A percentile compares a stretch with the other conserved stretches of the same genome.
phyloP scores from a whole-genome alignment of 148 eudicot species.

The Rheum nobile region DNA sequence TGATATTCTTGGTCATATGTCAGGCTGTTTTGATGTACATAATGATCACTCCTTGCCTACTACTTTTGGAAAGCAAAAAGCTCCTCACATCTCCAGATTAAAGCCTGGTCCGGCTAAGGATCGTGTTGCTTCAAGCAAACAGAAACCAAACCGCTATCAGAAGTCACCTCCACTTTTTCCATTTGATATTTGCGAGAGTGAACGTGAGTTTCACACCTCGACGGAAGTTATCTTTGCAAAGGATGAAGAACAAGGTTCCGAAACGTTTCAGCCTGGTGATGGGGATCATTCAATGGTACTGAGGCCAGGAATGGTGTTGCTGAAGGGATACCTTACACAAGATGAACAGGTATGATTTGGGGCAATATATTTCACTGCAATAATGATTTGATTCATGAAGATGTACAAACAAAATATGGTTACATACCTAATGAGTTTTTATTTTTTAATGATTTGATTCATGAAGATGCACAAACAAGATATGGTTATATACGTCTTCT shows the following conservation, averaged over 20 bases:
- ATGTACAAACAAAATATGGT: no score
- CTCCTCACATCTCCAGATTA: neutral
- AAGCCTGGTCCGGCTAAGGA: neutral
- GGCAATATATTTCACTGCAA: neutral
- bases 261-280: neutral
- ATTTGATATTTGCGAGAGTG: neutral
- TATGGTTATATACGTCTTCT: no score
- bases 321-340: conserved; percentile 30
- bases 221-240: neutral
- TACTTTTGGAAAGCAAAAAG: neutral
- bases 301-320: conserved; percentile 54
- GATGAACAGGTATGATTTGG: conserved; percentile 32
- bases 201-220: neutral
- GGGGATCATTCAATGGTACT: conserved; percentile 15
- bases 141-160: neutral
- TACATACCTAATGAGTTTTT: no score
- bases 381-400: no score
- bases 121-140: neutral
- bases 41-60: neutral
- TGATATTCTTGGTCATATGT: neutral
- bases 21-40: neutral
- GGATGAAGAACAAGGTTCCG: neutral
- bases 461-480: no score
- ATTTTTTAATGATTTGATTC: no score
- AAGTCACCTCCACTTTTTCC: neutral